Conservation (phyloP, 441 rosid genomes). For the Kokia cookei region DNA sequence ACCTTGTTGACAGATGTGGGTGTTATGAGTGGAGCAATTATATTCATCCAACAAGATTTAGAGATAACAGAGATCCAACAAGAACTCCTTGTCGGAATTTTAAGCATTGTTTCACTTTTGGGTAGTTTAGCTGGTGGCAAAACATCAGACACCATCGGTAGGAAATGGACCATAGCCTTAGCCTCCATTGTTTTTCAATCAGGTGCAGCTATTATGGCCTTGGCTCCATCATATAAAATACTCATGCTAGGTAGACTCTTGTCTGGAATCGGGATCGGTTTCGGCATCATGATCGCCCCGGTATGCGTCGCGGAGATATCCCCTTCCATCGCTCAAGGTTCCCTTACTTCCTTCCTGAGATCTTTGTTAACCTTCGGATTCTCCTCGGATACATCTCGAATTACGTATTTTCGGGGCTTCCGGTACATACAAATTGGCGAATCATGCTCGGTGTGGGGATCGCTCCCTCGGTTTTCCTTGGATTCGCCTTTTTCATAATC, state of each 20-base stretch:
- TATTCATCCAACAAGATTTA: slow-evolving; percentile 26
- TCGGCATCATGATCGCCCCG: slow-evolving; percentile 31
- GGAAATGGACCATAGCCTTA: slow-evolving; percentile 31
- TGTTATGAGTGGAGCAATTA: slow-evolving; percentile 30
- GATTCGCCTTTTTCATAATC: slow-evolving; percentile 26
- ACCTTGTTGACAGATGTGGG: slow-evolving; percentile 32
- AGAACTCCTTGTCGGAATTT: slow-evolving; percentile 32
- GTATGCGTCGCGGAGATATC: slow-evolving; percentile 35
- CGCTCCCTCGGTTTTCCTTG: slow-evolving; percentile 34
- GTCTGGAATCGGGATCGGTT: slow-evolving; percentile 30
- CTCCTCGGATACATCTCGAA: slow-evolving; percentile 42
- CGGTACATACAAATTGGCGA: slow-evolving; percentile 31
- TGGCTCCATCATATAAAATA: slow-evolving; percentile 27
- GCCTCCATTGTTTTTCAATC: slow-evolving; percentile 24
- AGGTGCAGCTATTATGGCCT: slow-evolving; percentile 25
- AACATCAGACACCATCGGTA: slow-evolving; percentile 27
- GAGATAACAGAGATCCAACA: slow-evolving; percentile 24
- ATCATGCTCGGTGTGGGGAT: slow-evolving; percentile 39
- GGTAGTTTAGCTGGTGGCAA: slow-evolving; percentile 31
- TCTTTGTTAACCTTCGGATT: slow-evolving; percentile 35
- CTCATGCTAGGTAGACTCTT: slow-evolving; percentile 26
- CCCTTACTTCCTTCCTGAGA: slow-evolving; percentile 44
- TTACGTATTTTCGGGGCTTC: slow-evolving; percentile 30
- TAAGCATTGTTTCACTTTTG: slow-evolving; percentile 29
- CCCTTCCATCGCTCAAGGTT: slow-evolving; percentile 26